Percentiles rank a stretch among this genome's conserved stretches.
These are phyloP conservation scores for Neonectria sp. DNA, from an alignment of 2,329 filamentous ascomycete species.

Conservation along the genomic window DNA sequence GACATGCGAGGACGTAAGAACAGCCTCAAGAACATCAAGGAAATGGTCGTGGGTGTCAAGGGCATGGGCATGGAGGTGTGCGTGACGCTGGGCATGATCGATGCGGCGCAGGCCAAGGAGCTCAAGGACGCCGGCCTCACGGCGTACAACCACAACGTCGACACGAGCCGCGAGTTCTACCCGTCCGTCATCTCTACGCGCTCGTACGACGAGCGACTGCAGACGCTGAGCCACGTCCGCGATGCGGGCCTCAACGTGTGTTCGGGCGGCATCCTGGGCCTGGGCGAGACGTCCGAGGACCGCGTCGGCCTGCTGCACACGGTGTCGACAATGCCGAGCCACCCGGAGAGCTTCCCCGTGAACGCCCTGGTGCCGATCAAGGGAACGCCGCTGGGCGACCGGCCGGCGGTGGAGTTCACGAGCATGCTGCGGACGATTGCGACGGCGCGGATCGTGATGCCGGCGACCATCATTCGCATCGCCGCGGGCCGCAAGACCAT, in stretches of 20 bases:
- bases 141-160: constrained; percentile 95
- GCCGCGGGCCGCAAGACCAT: constrained; percentile 89
- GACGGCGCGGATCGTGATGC: constrained; percentile 87
- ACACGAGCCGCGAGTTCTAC: constrained; percentile 92
- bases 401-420: constrained; percentile 81
- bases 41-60: constrained; percentile 87
- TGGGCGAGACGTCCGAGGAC: constrained; percentile 85
- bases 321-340: constrained; percentile 82
- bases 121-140: constrained; percentile 88
- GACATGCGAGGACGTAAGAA: constrained; percentile 95
- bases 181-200: constrained; percentile 88
- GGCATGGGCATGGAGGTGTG: constrained; percentile 91
- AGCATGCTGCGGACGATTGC: constrained; percentile 87
- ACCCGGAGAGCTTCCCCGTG: constrained; percentile 93
- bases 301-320: constrained; percentile 89
- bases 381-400: constrained; percentile 87
- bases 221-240: constrained; percentile 84
- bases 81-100: constrained; percentile 96
- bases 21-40: constrained; percentile 85
- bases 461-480: constrained; percentile 87
- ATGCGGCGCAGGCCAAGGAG: constrained; percentile 83
- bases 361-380: constrained; percentile 94
- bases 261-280: constrained; percentile 88
- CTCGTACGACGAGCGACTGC: constrained; percentile 87
- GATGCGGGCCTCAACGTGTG: constrained; percentile 92